Conservation (phyloP, 1,284 basidiomycete species). For the Microbotryum scabiosae region DNA sequence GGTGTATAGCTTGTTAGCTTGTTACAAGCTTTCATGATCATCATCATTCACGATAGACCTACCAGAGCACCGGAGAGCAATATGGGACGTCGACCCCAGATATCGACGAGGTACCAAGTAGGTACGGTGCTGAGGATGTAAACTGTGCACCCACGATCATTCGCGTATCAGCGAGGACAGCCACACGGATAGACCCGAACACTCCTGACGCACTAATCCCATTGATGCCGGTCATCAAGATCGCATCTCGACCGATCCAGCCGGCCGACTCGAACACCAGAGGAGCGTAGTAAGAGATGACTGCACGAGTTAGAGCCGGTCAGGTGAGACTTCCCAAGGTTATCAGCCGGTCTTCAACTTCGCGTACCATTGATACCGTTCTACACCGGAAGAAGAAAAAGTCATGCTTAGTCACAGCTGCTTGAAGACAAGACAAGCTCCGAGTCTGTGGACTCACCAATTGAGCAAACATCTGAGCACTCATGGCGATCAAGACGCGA, state of each 20-base stretch:
- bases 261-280: constrained; percentile 58
- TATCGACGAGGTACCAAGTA: constrained; percentile 92
- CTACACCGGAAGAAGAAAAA: constrained; percentile 40
- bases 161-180: not conserved
- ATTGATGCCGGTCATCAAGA: constrained; percentile 96
- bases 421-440: not conserved
- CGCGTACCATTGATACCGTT: constrained; percentile 77
- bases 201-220: constrained; percentile 44
- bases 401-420: not conserved
- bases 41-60: constrained; percentile 36
- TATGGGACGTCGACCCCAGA: constrained; percentile 81
- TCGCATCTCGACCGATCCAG: constrained; percentile 92
- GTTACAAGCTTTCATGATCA: not conserved
- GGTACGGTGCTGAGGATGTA: constrained; percentile 32
- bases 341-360: not conserved
- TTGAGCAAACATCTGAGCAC: constrained; percentile 91
- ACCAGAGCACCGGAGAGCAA: constrained; percentile 87
- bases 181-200: not conserved
- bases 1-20: too few relatives aligned
- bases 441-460: constrained; percentile 49
- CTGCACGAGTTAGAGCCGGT: constrained; percentile 41
- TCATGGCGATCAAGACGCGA: constrained; percentile 92
- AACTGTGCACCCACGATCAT: not conserved
- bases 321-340: constrained; percentile 24
- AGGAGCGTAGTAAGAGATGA: constrained; percentile 83